Base-by-base conservation (phyloP, 176 grass and related monocot species). In the Carex parvula region DNA sequence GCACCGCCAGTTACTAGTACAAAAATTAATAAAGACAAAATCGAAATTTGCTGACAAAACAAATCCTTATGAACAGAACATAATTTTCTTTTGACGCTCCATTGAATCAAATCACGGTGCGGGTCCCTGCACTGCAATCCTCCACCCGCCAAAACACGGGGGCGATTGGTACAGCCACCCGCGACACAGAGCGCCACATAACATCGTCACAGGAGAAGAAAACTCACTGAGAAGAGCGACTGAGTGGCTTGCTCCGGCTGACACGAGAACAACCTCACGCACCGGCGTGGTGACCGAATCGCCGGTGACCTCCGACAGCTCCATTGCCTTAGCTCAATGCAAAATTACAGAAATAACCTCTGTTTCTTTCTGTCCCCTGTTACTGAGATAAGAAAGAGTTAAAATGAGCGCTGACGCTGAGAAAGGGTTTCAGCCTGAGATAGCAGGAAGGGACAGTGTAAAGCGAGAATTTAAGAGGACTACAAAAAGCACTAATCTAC, bases 181-280 rank as follows among this genome's bases (percentile, higher is more conserved):
- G 4, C 7, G 10, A 50, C 60, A 71, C 15, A 44, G 14, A 66
- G 32, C 22, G 22, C 55, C 55, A 82, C 20, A 67, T 62, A 29
- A 50, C 17, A 82, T 41, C 8, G 15, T 58, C 32, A 39, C 6
- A 79, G 22, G 50, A 79, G 70, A 63, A 30, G 55, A 85, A 0
- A 64, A 59, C 88, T 97, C 69, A 98, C 95, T 87, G 62, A 98
- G 95, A n/a, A 98, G 95, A 21, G 95, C 95, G 84, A 98, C 91
- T 59, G 92, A 94, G 88, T 98, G 95, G 89, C 92, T 94, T 44
- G 95, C 95, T 64, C 95, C 95, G 55, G 95, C 90, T 83, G 95
- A 98, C 24, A 98, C 85, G 64, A 98, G 91, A 52, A 87, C 21
- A 37, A 98, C 92, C 16, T 63, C 72, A 14, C 82, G 90, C 66